Base-by-base conservation (phyloP, 2,329 filamentous ascomycete species). In the Colletotrichum lentis region DNA sequence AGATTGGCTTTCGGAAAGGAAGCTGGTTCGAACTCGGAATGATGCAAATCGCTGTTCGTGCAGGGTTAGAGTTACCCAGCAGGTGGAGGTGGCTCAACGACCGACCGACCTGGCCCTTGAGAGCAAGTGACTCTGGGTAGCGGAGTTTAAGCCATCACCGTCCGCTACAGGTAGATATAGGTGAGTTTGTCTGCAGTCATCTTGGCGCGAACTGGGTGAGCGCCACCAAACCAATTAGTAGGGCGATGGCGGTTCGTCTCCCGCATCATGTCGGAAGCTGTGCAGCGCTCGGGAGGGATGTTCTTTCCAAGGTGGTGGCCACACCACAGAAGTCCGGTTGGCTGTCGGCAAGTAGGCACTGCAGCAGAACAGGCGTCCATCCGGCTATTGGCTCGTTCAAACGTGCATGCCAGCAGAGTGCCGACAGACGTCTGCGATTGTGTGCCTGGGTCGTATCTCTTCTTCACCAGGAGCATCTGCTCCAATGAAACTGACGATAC, bases 11-110 rank as follows among this genome's bases (percentile, higher is more conserved):
- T 27, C 11, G 46, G 39, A 14, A 31, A 49, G 27, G 16, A 47
- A 35, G 14, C n/a, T 22, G 56, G 14, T 31, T 59, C 31, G 35
- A 37, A 20, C 56, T 49, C 64, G 64, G 65, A 46, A 65, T 31
- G 22, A 46, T 41, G 50, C 22, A 56, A 22, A 55, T 20, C 43
- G 37, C 44, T 56, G 31, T 50, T 43, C 49, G 46, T 49, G 20
- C 37, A 27, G 16, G 37, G 39, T 35, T 22, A 39, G 43, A 41
- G 49, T 35, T 55, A 46, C 49, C 24, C 35, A 20, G 50, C 22
- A 35, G 37, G 16, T 11, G 31, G 41, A 22, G 11, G 7, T 39
- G 52, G 8, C 27, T 59, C 14, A 31, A 47, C 11, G 14, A 41
- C n/a, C 10, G 8, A 27, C 41, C 12, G 10, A 47, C n/a, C 12